These are phyloP conservation scores for Hamamelis virginiana DNA, from an alignment of 164 flowering plant species.

Conservation along the genomic window DNA sequence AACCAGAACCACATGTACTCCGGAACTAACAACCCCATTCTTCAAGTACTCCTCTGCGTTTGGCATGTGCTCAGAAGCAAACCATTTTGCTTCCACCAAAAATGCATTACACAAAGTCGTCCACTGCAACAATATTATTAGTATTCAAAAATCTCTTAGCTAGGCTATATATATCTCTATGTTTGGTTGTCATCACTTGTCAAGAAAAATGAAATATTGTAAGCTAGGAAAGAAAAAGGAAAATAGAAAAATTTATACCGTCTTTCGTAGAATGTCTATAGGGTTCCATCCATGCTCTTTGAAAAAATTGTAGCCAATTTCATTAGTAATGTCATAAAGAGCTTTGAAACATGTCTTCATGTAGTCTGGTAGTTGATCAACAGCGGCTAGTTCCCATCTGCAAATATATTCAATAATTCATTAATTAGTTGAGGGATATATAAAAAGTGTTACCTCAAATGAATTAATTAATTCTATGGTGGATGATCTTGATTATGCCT, in stretches of 20 bases:
- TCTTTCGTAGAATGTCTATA: conserved; percentile 11
- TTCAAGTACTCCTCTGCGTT: conserved; percentile 36
- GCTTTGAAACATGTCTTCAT: conserved; percentile 37
- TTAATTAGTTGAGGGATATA: too few species aligned
- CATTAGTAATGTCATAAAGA: conserved; percentile 28
- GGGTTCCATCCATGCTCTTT: conserved; percentile 30
- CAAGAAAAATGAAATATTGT: too few species aligned
- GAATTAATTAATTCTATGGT: too few species aligned
- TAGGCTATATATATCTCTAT: too few species aligned
- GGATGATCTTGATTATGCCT: conserved; percentile 3
- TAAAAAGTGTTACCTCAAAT: too few species aligned
- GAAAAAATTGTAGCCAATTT: conserved; percentile 19
- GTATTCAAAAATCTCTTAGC: too few species aligned
- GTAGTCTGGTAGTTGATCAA: conserved; percentile 35
- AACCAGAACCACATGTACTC: conserved; percentile 38
- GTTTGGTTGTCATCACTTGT: too few species aligned
- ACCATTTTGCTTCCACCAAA: conserved; percentile 57
- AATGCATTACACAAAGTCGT: conserved; percentile 44
- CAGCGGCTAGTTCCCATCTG: conserved; percentile 38
- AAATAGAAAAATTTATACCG: too few species aligned
- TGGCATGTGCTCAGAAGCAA: conserved; percentile 34
- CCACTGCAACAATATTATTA: conserved; percentile 46
- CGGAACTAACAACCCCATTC: conserved; percentile 42
- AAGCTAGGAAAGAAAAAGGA: too few species aligned
- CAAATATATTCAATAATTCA: too few species aligned